phyloP scores from a whole-genome alignment of 2,329 filamentous ascomycete species.

The Hypomyces perniciosus region DNA sequence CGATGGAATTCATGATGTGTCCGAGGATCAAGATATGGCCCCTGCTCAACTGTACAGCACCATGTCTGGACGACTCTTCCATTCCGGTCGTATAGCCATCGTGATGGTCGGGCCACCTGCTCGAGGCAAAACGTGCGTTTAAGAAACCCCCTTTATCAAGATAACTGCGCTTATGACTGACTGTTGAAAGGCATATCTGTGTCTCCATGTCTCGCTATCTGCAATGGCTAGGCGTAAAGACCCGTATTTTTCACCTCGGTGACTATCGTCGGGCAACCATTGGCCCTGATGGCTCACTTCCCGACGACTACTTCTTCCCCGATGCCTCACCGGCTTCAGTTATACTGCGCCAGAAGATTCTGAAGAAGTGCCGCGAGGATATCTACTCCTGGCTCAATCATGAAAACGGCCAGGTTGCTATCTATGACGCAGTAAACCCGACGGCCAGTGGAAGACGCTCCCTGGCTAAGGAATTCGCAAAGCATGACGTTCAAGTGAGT shows the following conservation, averaged over 20 bases:
- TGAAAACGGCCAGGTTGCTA: constrained; percentile 95
- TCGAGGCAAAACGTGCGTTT: constrained; percentile 80
- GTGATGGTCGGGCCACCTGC: constrained; percentile 94
- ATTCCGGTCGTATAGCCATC: constrained; percentile 94
- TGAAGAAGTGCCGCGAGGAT: constrained; percentile 95
- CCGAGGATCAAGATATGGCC: constrained; percentile 74
- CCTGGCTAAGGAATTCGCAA: constrained; percentile 93
- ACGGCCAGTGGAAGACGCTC: constrained; percentile 74
- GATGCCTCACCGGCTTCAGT: constrained; percentile 89
- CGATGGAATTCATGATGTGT: constrained; percentile 91
- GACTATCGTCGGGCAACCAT: constrained; percentile 93
- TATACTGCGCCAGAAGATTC: constrained; percentile 91
- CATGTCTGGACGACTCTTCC: constrained; percentile 93
- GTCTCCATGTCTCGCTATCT: constrained; percentile 93
- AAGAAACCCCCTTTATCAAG: neutral
- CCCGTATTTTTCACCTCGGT: constrained; percentile 92
- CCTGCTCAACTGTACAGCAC: constrained; percentile 97
- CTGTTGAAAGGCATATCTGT: constrained; percentile 69
- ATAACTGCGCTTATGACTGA: constrained; percentile 14
- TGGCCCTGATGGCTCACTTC: constrained; percentile 74
- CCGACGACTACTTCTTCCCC: constrained; percentile 96
- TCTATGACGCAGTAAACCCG: constrained; percentile 97
- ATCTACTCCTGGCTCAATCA: constrained; percentile 95
- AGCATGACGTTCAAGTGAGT: constrained; percentile 81
- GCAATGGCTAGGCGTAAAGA: constrained; percentile 96